phyloP scores from a whole-genome alignment of 2,329 filamentous ascomycete species.

The Bipolaris cookei region DNA sequence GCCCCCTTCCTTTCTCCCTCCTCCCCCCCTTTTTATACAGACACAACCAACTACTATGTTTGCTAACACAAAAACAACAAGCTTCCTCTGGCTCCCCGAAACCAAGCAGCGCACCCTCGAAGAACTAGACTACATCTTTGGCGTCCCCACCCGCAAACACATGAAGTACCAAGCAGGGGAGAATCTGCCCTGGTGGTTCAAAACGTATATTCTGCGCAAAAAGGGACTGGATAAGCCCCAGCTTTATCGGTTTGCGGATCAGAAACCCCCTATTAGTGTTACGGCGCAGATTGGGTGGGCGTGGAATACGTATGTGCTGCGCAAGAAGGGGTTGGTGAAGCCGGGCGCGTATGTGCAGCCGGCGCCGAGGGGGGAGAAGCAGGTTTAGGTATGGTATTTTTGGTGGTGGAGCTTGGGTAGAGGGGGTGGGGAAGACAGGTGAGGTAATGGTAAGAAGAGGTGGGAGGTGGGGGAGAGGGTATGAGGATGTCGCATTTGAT shows the following conservation, averaged over 20 bases:
- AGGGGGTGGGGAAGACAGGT: no score
- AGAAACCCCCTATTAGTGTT: constrained; percentile 21
- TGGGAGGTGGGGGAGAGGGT: no score
- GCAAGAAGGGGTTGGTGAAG: constrained; percentile 26
- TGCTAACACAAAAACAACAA: neutral
- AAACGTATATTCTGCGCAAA: constrained; percentile 51
- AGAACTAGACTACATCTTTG: constrained; percentile 60
- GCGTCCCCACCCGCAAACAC: constrained; percentile 51
- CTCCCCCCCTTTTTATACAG: no score
- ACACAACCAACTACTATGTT: no score
- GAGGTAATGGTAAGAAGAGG: no score
- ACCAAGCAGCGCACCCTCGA: constrained; percentile 58
- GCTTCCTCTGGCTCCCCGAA: constrained; percentile 62
- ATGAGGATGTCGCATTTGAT: no score
- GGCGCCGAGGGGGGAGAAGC: constrained; percentile 27
- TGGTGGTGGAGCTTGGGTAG: no score
- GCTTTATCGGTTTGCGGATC: constrained; percentile 49
- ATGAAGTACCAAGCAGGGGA: constrained; percentile 42
- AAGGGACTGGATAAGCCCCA: constrained; percentile 46
- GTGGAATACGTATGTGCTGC: constrained; percentile 27
- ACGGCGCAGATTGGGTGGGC: constrained; percentile 29
- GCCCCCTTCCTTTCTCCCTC: no score
- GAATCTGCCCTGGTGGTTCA: constrained; percentile 55
- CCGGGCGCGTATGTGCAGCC: constrained; percentile 23
- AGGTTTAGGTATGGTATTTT: constrained; percentile 11